Percentiles rank a stretch among this genome's conserved stretches.
Conservation (phyloP, 2,329 filamentous ascomycete species). For the Volutella citrinella region DNA sequence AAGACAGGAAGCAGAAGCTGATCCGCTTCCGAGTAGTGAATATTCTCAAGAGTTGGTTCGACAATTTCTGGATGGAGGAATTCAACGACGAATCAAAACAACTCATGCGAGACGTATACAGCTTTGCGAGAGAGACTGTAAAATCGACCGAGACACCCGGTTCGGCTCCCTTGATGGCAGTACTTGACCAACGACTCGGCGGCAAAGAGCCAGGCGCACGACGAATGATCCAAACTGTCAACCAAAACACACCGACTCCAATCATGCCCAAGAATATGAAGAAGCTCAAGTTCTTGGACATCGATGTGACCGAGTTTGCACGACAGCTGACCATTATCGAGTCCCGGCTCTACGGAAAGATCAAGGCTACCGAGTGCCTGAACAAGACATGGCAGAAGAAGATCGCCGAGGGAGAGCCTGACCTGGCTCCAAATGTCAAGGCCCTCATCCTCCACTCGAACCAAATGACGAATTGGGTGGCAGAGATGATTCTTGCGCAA, state of each 20-base stretch:
- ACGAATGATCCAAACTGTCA: constrained; percentile 82
- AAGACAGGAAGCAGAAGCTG: constrained; percentile 90
- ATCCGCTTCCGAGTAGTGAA: constrained; percentile 97
- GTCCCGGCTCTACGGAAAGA: constrained; percentile 89
- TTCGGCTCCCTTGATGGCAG: constrained; percentile 76
- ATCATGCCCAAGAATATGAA: constrained; percentile 99
- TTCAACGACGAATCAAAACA: constrained; percentile 79
- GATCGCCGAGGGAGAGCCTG: constrained; percentile 72
- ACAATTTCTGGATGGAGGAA: constrained; percentile 98
- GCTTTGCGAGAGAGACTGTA: constrained; percentile 87
- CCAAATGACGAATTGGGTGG: constrained; percentile 98
- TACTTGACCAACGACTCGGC: constrained; percentile 83
- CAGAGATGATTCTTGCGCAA: constrained; percentile 96
- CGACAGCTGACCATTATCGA: constrained; percentile 96
- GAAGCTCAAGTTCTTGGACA: constrained; percentile 97
- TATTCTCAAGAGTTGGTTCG: constrained; percentile 97
- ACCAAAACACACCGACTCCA: constrained; percentile 75
- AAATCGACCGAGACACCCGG: constrained; percentile 92
- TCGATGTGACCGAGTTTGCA: constrained; percentile 95
- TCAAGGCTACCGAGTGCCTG: constrained; percentile 91
- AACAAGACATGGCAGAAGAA: constrained; percentile 99
- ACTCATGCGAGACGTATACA: constrained; percentile 83
- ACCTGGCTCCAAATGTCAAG: constrained; percentile 92
- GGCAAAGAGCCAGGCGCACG: constrained; percentile 87
- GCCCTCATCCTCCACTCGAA: constrained; percentile 96